Percentiles rank a stretch among this genome's conserved stretches.
phyloP scores from a whole-genome alignment of 768 basidiomycete species.

The Leucosporidium yakuticum region DNA sequence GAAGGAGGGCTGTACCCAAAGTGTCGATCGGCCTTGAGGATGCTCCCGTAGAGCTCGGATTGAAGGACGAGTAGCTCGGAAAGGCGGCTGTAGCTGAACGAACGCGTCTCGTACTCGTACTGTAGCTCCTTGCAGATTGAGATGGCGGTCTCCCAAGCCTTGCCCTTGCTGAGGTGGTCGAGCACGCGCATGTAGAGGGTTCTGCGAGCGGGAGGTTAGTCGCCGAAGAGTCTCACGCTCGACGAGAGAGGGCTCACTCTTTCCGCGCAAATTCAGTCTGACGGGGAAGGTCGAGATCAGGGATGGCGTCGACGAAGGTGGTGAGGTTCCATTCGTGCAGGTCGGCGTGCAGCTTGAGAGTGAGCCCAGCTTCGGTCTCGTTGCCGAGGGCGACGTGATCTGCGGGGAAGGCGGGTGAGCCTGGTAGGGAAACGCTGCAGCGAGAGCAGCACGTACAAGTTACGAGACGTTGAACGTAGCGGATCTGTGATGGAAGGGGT shows the following conservation, averaged over 20 bases:
- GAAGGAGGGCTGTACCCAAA: constrained; percentile 14
- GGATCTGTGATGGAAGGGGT: constrained; percentile 48
- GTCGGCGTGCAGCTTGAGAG: constrained; percentile 87
- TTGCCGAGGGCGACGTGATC: constrained; percentile 63
- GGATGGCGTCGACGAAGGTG: constrained; percentile 75
- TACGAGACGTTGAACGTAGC: constrained; percentile 91
- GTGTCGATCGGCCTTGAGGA: constrained; percentile 34
- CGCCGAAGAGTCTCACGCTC: rapidly evolving
- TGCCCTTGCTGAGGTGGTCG: constrained; percentile 91
- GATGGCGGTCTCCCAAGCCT: constrained; percentile 93
- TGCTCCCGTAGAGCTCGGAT: constrained; percentile 36
- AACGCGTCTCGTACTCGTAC: constrained; percentile 68
- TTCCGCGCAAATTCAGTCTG: constrained; percentile 92
- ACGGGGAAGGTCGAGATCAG: constrained; percentile 79
- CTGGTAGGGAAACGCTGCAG: constrained; percentile 23
- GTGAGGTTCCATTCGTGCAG: constrained; percentile 84
- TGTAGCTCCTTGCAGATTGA: constrained; percentile 88
- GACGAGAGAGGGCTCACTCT: constrained; percentile 48
- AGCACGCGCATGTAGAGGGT: constrained; percentile 82
- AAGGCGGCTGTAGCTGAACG: constrained; percentile 51
- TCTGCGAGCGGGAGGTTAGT: neutral
- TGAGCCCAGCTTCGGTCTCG: constrained; percentile 86
- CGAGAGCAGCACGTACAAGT: constrained; percentile 53
- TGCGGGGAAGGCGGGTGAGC: constrained; percentile 13
- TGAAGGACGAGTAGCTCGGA: constrained; percentile 39